phyloP scores from a whole-genome alignment of 495 filamentous ascomycete species.

The Xanthoparmelia taractica region DNA sequence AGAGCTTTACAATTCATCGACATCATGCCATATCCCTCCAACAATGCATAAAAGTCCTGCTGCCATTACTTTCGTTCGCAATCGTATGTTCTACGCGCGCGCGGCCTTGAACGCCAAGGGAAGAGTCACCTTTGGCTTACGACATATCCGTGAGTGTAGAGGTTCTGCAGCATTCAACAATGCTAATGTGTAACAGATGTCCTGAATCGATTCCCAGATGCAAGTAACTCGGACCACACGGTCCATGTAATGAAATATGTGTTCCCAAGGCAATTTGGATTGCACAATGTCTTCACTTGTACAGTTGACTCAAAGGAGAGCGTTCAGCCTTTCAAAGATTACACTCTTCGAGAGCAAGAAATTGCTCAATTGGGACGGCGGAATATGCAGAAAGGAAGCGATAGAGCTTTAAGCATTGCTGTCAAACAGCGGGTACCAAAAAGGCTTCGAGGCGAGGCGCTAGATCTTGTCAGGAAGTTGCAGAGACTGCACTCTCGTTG shows the following conservation, averaged over 20 bases:
- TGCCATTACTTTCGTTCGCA: constrained; percentile 69
- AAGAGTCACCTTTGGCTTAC: constrained; percentile 62
- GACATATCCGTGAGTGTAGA: constrained; percentile 65
- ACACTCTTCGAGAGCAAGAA: constrained; percentile 75
- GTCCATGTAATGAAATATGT: constrained; percentile 82
- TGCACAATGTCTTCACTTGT: constrained; percentile 87
- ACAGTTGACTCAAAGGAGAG: constrained; percentile 55
- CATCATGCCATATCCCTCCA: background rate
- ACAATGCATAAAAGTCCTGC: constrained; percentile 36
- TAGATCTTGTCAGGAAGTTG: constrained; percentile 56
- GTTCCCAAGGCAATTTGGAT: constrained; percentile 81
- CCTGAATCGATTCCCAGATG: constrained; percentile 62
- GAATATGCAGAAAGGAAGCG: background rate
- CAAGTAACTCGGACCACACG: constrained; percentile 46
- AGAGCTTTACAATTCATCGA: background rate
- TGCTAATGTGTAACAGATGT: constrained; percentile 52
- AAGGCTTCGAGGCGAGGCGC: constrained; percentile 56
- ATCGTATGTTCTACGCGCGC: constrained; percentile 78
- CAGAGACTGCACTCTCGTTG: constrained; percentile 66
- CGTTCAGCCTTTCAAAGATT: constrained; percentile 67
- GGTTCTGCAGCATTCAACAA: constrained; percentile 1
- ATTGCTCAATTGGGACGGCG: constrained; percentile 42
- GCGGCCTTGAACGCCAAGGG: constrained; percentile 60
- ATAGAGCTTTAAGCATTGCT: no score
- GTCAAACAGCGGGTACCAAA: constrained; percentile 53